Conservation (phyloP, 345 rosid species). For the Streptanthus diversifolius region DNA sequence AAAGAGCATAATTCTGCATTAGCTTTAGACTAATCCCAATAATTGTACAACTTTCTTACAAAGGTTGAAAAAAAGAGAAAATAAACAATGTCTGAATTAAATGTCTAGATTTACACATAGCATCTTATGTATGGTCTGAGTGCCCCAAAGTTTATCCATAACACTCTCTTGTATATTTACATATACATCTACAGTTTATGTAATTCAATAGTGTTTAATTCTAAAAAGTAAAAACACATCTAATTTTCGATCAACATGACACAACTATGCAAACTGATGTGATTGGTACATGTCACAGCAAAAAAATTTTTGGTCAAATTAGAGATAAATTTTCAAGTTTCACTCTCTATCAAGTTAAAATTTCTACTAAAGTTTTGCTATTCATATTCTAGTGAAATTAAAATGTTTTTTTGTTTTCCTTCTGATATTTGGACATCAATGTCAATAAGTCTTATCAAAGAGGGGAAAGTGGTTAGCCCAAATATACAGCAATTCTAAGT, state of each 20-base stretch:
- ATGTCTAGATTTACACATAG: slow-evolving; percentile 1
- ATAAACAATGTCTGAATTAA: not conserved
- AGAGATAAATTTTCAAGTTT: not conserved
- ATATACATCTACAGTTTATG: not conserved
- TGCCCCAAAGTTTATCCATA: slow-evolving; percentile 9
- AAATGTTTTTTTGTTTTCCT: too few species aligned
- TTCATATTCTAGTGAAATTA: not conserved
- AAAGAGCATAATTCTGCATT: slow-evolving; percentile 4
- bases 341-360: not conserved
- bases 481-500: slow-evolving; percentile 20
- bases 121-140: not conserved
- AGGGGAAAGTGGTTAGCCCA: slow-evolving; percentile 8
- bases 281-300: not conserved
- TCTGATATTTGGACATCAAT: slow-evolving; percentile 5
- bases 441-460: slow-evolving; percentile 27
- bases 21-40: slow-evolving; percentile 22
- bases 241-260: not conserved
- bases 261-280: not conserved
- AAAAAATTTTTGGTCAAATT: not conserved
- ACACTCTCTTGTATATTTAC: not conserved
- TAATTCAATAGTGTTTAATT: not conserved
- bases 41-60: slow-evolving; percentile 3
- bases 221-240: not conserved
- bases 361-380: not conserved
- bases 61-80: not conserved